These are phyloP conservation scores for Periconia digitata DNA, from an alignment of 2,329 filamentous ascomycete genomes.

Conservation along the genomic window DNA sequence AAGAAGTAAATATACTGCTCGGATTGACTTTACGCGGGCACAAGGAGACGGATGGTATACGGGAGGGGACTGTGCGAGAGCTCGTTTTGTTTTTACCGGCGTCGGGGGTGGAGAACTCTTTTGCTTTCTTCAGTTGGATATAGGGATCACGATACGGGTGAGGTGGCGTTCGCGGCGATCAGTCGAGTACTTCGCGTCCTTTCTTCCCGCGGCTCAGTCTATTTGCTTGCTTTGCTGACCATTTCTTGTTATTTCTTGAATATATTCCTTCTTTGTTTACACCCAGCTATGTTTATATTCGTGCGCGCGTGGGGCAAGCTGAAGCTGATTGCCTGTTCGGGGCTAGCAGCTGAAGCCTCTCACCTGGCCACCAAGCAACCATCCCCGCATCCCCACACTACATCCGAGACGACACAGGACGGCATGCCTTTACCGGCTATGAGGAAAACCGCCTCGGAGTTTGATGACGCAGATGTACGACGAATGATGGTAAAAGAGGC, in stretches of 20 bases:
- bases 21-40: too few relatives aligned
- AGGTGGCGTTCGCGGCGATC: constrained; percentile 23
- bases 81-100: constrained; percentile 1
- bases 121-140: constrained; percentile 3
- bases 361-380: background rate
- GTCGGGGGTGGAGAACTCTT: constrained; percentile 1
- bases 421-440: background rate
- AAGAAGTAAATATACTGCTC: constrained; percentile 54
- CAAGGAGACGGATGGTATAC: background rate
- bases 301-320: background rate
- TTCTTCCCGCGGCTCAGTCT: background rate
- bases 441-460: background rate
- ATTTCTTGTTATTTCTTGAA: background rate
- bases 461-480: too few relatives aligned
- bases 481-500: too few relatives aligned
- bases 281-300: background rate
- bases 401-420: background rate
- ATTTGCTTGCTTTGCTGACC: background rate
- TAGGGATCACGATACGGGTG: background rate
- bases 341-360: constrained; percentile 1
- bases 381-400: constrained; percentile 1
- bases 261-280: background rate
- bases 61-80: too few relatives aligned
- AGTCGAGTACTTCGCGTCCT: constrained; percentile 12
- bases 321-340: constrained; percentile 10